phyloP scores from a whole-genome alignment of 2,329 filamentous ascomycete genomes.

The Simplicillium sp. region DNA sequence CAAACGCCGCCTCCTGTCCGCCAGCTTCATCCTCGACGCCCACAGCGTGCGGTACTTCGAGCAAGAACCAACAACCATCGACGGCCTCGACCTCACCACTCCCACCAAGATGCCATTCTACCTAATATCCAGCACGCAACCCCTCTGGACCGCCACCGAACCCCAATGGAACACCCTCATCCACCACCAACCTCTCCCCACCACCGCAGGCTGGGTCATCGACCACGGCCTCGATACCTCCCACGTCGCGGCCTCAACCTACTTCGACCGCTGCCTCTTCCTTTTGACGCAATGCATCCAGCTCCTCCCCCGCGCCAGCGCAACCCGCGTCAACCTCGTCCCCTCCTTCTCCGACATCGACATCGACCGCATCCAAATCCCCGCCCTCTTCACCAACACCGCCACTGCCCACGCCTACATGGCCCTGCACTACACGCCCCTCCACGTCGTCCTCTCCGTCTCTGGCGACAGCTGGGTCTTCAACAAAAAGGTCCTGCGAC shows the following conservation, averaged over 20 bases:
- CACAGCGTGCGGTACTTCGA: conserved; percentile 47
- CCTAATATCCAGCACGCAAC: conserved; percentile 31
- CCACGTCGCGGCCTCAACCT: conserved; percentile 21
- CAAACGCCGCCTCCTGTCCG: conserved; percentile 41
- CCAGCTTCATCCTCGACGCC: conserved; percentile 47
- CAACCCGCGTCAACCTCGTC: conserved; percentile 15
- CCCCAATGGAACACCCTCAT: conserved; percentile 34
- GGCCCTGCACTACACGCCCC: conserved; percentile 48
- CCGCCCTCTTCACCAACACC: conserved; percentile 32
- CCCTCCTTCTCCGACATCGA: conserved; percentile 14
- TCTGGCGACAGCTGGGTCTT: conserved; percentile 51
- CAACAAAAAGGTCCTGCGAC: conserved; percentile 38
- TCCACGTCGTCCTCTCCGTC: conserved; percentile 47
- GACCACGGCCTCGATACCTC: conserved; percentile 24
- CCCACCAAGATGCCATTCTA: conserved; percentile 30
- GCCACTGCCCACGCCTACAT: conserved; percentile 43
- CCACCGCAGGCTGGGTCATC: conserved; percentile 17
- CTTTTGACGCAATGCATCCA: conserved; percentile 27
- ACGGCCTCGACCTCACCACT: conserved; percentile 25
- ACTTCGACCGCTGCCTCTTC: conserved; percentile 30
- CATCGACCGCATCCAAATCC: conserved; percentile 18
- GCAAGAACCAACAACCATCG: conserved; percentile 25
- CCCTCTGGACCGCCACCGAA: conserved; percentile 39
- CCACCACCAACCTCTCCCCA: conserved; percentile 14
- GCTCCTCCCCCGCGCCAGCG: conserved; percentile 22